These are phyloP conservation scores for Xerocomellus chrysenteron DNA, from an alignment of 768 basidiomycete genomes.

Conservation along the genomic window DNA sequence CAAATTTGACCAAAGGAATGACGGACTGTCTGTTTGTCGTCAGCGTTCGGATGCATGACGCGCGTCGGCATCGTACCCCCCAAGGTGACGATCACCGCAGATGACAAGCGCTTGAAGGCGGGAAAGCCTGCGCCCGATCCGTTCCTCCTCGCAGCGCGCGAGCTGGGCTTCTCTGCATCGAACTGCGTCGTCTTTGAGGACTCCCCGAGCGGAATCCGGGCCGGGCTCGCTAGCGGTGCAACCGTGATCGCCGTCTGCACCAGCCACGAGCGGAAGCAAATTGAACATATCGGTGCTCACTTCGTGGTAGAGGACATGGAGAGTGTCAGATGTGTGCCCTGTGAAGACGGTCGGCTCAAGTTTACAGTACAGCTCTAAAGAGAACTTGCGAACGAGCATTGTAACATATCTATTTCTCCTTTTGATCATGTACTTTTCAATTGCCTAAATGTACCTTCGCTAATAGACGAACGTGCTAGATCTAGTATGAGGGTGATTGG, in stretches of 20 bases:
- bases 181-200: conserved; percentile 81
- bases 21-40: neutral
- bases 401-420: neutral
- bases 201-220: conserved; percentile 61
- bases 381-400: neutral
- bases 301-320: conserved; percentile 57
- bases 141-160: conserved; percentile 60
- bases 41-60: conserved; percentile 66
- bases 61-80: conserved; percentile 70
- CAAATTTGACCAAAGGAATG: neutral
- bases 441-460: neutral
- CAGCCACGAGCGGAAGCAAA: conserved; percentile 56
- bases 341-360: conserved; percentile 42
- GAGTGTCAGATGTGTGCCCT: conserved; percentile 40
- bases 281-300: conserved; percentile 56
- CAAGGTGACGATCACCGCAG: conserved; percentile 69
- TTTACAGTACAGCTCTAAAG: conserved; percentile 39
- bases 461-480: neutral
- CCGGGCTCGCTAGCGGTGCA: conserved; percentile 72
- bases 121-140: conserved; percentile 65
- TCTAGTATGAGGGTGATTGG: neutral
- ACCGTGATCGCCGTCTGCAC: conserved; percentile 76
- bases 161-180: conserved; percentile 53
- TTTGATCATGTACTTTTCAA: neutral
- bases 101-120: conserved; percentile 69